These are phyloP conservation scores for Tetradesmus obliquus DNA, from an alignment of 139 green algal genomes.

Conservation along the genomic window DNA sequence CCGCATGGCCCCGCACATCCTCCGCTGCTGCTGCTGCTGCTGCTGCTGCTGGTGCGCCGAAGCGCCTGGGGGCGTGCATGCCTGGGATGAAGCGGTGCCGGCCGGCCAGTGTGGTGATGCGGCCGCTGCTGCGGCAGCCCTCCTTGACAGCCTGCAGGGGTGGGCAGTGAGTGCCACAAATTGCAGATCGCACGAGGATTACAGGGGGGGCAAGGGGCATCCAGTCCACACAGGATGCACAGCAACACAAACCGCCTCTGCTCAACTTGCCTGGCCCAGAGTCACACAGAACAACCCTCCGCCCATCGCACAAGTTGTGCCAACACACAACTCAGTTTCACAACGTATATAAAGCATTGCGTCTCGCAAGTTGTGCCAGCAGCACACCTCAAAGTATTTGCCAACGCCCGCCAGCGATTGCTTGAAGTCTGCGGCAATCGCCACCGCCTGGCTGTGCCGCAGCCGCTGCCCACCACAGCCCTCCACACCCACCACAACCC, in stretches of 20 bases:
- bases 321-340: too few relatives aligned
- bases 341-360: too few relatives aligned
- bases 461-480: conserved; percentile 43
- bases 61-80: conserved; percentile 50
- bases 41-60: neutral
- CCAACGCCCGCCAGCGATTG: conserved; percentile 53
- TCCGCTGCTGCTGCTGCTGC: neutral
- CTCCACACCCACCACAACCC: too few relatives aligned
- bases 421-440: conserved; percentile 55
- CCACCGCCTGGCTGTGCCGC: conserved; percentile 45
- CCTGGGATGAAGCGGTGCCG: conserved; percentile 68
- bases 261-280: too few relatives aligned
- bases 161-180: neutral
- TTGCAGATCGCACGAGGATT: too few relatives aligned
- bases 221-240: too few relatives aligned
- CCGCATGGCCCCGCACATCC: conserved; percentile 43
- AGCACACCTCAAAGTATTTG: conserved; percentile 25
- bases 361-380: too few relatives aligned
- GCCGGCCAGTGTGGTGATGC: conserved; percentile 64
- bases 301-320: too few relatives aligned
- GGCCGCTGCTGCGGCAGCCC: conserved; percentile 53
- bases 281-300: too few relatives aligned
- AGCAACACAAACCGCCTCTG: too few relatives aligned
- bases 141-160: conserved; percentile 39
- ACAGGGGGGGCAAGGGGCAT: too few relatives aligned